Evolutionary conservation across 2,329 filamentous ascomycete species (phyloP), one percentile per base, ranked within the genome.

Genomic region (Cordyceps cateniannulata): DNA sequence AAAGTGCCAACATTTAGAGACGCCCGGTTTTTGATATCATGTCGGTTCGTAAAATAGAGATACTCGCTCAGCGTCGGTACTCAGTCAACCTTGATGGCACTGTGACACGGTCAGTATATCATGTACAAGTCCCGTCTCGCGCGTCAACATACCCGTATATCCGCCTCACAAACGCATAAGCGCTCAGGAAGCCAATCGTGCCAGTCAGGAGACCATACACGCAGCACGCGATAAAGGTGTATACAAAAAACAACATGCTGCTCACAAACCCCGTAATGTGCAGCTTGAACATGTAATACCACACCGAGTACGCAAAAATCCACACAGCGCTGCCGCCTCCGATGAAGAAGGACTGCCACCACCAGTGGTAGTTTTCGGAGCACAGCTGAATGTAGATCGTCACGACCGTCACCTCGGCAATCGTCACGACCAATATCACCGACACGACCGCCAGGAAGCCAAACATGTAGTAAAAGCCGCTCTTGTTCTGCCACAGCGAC

Each of bases 401-500:
- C 62, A 96, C 90, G 24, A 96, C 84, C 1, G 90, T 93, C 56
- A 93, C 90, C 75, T 95, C 90, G 66, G 90, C 85, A 32, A 96
- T 85, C 0, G 90, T 91, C 47, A 95, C 73, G 32, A 91, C 79
- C 9, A 95, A 76, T 61, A 95, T 88, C 12, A 84, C 76, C 25
- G 81, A 86, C 10, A 95, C 88, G 18, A 91, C 85, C 8, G 87
- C 86, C 64, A 95, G 75, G 76, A 93, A 96, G 12, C 91, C 91
- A 70, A 95, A 96, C 24, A 96, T 87, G 73, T 96, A 96, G 75
- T 96, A 96, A 73, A 93, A 96, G 7, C 90, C 90, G 69, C 86
- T 91, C 78, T 96, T 96, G 74, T 96, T 91, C 72, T 93, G 88
- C 89, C 91, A 95, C 38, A 96, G 73, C 53, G 88, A 92, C 75